Evolutionary conservation across 148 eudicot species (phyloP).

Genomic region (Linanthus parryae): DNA sequence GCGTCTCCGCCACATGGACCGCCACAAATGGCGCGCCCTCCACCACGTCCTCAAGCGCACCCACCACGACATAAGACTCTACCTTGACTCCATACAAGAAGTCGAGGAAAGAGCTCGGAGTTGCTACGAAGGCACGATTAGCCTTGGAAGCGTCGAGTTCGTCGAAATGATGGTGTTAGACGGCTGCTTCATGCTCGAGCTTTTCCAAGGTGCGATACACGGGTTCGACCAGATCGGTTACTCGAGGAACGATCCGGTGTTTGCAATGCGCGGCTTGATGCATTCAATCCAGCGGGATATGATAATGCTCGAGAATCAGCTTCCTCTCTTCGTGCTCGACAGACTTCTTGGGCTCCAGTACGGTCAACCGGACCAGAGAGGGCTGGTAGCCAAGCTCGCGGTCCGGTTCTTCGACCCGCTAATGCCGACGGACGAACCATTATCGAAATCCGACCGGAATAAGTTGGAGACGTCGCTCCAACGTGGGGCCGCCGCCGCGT

Average conservation of each 20-base stretch:
- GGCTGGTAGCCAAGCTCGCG: slow-evolving; percentile 55
- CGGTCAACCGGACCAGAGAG: slow-evolving; percentile 36
- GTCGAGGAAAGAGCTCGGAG: slow-evolving; percentile 54
- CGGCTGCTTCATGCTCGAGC: slow-evolving; percentile 75
- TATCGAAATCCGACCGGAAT: slow-evolving; percentile 42
- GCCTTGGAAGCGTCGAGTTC: slow-evolving; percentile 50
- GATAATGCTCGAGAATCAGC: slow-evolving; percentile 94
- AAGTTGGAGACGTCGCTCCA: slow-evolving; percentile 40
- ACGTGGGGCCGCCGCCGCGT: slow-evolving; percentile 25
- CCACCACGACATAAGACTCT: slow-evolving; percentile 35
- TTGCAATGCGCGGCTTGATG: slow-evolving; percentile 82
- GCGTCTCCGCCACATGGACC: slow-evolving; percentile 56
- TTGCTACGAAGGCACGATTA: slow-evolving; percentile 60
- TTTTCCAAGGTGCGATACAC: slow-evolving; percentile 59
- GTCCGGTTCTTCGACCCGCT: slow-evolving; percentile 81
- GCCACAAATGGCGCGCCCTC: slow-evolving; percentile 81
- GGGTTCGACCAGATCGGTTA: slow-evolving; percentile 70
- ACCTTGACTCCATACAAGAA: slow-evolving; percentile 51
- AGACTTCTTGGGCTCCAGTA: slow-evolving; percentile 43
- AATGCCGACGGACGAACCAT: slow-evolving; percentile 78
- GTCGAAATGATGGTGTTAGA: slow-evolving; percentile 86
- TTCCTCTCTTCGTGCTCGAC: slow-evolving; percentile 77
- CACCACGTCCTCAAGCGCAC: slow-evolving; percentile 47
- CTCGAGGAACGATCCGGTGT: slow-evolving; percentile 71
- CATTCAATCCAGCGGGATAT: slow-evolving; percentile 79